phyloP scores from a whole-genome alignment of 2,329 filamentous ascomycete species.

The Juglanconis oblonga region DNA sequence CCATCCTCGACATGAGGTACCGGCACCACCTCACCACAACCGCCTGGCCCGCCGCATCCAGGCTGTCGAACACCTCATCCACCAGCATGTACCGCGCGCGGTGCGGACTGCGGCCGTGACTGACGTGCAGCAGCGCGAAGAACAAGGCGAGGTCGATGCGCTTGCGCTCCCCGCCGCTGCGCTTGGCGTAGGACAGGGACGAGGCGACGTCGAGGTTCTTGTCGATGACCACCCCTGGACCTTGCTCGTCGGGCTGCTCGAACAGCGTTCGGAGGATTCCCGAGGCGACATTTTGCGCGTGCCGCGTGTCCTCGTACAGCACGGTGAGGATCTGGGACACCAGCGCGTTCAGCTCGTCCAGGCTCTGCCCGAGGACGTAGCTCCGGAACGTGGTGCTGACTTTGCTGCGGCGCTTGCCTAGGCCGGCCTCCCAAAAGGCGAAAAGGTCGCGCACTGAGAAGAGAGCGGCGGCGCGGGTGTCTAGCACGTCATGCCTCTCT shows the following conservation, averaged over 20 bases:
- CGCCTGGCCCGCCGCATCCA: constrained; percentile 29
- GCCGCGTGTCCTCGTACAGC: constrained; percentile 28
- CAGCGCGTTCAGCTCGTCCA: constrained; percentile 28
- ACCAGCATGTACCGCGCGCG: constrained; percentile 31
- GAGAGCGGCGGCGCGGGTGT: constrained; percentile 12
- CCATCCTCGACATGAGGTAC: not conserved
- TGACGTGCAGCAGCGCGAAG: constrained; percentile 29
- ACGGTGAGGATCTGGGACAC: constrained; percentile 26
- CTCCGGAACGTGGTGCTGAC: constrained; percentile 23
- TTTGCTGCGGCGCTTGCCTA: constrained; percentile 18
- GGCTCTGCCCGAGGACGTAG: constrained; percentile 25
- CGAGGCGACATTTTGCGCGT: constrained; percentile 23
- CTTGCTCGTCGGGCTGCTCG: not conserved
- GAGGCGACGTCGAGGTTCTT: constrained; percentile 18
- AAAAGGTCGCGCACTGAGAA: constrained; percentile 22
- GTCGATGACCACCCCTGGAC: constrained; percentile 20
- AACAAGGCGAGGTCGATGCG: constrained; percentile 33
- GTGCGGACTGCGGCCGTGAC: constrained; percentile 26
- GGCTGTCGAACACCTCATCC: constrained; percentile 32
- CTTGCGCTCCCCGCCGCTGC: constrained; percentile 34
- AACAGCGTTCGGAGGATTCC: constrained; percentile 26
- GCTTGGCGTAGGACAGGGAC: constrained; percentile 29
- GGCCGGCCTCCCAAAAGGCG: constrained; percentile 26
- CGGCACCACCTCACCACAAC: constrained; percentile 21
- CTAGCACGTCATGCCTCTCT: not conserved